Base-by-base conservation (phyloP, 164 flowering plant genomes). In the Amborella trichopoda region DNA sequence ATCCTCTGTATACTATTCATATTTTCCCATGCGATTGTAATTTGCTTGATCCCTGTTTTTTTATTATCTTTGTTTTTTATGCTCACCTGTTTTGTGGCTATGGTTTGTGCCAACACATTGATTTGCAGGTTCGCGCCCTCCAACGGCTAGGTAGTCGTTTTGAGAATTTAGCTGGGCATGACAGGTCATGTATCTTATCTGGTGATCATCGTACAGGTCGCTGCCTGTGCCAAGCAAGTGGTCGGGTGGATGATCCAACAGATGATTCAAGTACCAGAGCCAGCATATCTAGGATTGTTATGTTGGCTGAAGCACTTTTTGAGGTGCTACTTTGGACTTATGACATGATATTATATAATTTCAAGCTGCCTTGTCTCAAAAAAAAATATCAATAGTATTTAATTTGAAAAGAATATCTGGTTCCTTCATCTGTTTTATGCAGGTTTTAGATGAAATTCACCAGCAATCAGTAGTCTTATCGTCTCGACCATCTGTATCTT, bases 371-470 rank as follows among this genome's bases (percentile, higher is more conserved):
- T n/a, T n/a, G n/a, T n/a, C n/a, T n/a, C n/a, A n/a, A n/a, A n/a
- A n/a, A n/a, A n/a, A n/a, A n/a, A n/a, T n/a, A n/a, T n/a, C n/a
- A n/a, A n/a, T n/a, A n/a, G n/a, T n/a, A n/a, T n/a, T n/a, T n/a
- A n/a, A n/a, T n/a, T n/a, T n/a, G n/a, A n/a, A n/a, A n/a, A n/a
- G n/a, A n/a, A n/a, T n/a, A n/a, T n/a, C n/a, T n/a, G n/a, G n/a
- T n/a, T n/a, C 44, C 23, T 52, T 12, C 27, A 27, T n/a, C 18
- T 65, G 25, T 63, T 40, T 50, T 58, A 58, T 61, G 66, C 63
- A 89, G 97, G 97, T 89, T 74, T 74, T 89, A 68, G 97, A 89
- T 81, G 97, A 89, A 79, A 89, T 89, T 74, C 97, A 89, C 75
- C 97, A 89, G 87, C 97, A 89, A 70, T 85, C 97, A 51, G 95